phyloP scores from a whole-genome alignment of 495 filamentous ascomycete species.

The Penicillium arizonense region DNA sequence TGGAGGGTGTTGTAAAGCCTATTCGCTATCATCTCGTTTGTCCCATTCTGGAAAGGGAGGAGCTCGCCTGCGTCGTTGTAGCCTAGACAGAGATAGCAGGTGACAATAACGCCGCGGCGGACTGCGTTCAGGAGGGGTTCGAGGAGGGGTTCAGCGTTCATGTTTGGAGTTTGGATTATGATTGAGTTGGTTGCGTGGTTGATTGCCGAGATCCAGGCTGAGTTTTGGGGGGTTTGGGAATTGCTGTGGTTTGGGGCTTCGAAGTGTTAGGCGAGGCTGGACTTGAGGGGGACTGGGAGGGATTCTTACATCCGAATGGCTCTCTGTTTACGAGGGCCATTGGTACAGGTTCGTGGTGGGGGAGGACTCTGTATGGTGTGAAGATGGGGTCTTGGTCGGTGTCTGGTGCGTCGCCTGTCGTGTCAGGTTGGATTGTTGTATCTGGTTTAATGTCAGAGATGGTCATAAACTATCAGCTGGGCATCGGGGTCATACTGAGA shows the following conservation, averaged over 20 bases:
- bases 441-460: constrained; percentile 29
- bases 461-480: neutral
- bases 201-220: constrained; percentile 66
- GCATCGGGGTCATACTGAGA: constrained; percentile 44
- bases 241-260: constrained; percentile 55
- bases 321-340: constrained; percentile 70
- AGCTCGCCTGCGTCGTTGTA: constrained; percentile 79
- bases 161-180: constrained; percentile 73
- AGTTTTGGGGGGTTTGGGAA: constrained; percentile 67
- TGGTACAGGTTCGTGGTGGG: constrained; percentile 55
- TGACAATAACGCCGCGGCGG: constrained; percentile 63
- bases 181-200: constrained; percentile 58
- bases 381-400: constrained; percentile 49
- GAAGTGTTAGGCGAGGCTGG: neutral
- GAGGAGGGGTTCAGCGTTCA: constrained; percentile 68
- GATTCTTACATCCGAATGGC: constrained; percentile 54
- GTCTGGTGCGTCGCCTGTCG: constrained; percentile 53
- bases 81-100: constrained; percentile 69
- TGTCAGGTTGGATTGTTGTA: constrained; percentile 52
- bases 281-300: neutral
- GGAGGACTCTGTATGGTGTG: constrained; percentile 60
- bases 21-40: constrained; percentile 67
- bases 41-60: constrained; percentile 71
- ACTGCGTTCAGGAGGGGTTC: constrained; percentile 61
- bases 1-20: constrained; percentile 52